A percentile compares a stretch with the other conserved stretches of the same genome.
These are phyloP conservation scores for Rhodofomes roseus DNA, from an alignment of 1,284 basidiomycete genomes.

Conservation along the genomic window DNA sequence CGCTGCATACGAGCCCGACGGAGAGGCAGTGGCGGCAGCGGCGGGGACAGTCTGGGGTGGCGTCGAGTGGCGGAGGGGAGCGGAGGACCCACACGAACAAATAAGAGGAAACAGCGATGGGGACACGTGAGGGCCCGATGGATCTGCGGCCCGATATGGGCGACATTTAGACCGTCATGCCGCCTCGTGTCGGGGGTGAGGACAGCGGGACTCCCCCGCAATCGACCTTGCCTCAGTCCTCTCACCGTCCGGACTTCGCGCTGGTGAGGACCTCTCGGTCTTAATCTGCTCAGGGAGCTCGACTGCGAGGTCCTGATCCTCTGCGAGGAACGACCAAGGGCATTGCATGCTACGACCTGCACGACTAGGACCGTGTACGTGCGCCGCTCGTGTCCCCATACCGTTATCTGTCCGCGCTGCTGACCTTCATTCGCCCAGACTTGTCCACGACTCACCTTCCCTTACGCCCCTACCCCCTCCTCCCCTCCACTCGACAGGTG, in stretches of 20 bases:
- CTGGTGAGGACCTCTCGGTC: conserved; percentile 27
- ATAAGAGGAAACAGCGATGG: conserved; percentile 14
- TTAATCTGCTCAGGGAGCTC: conserved; percentile 28
- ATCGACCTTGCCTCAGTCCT: conserved; percentile 17
- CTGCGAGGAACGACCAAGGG: conserved; percentile 11
- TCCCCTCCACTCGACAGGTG: conserved; percentile 7
- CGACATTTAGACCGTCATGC: conserved; percentile 11
- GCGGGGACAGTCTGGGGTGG: neutral
- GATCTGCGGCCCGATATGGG: conserved; percentile 11
- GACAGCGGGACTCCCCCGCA: conserved; percentile 13
- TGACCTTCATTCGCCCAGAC: conserved; percentile 1
- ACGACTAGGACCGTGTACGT: conserved; percentile 16
- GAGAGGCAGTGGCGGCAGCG: neutral
- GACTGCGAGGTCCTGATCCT: conserved; percentile 21
- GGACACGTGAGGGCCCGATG: conserved; percentile 16
- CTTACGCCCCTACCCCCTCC: conserved; percentile 6
- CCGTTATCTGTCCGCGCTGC: conserved; percentile 3
- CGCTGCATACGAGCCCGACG: neutral
- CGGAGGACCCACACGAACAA: conserved; percentile 22
- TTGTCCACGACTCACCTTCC: conserved; percentile 1
- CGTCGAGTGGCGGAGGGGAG: neutral
- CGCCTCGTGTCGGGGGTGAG: conserved; percentile 25
- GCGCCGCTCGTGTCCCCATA: neutral
- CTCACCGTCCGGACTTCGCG: conserved; percentile 18
- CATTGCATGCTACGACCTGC: conserved; percentile 10